Percentiles rank a stretch among this genome's conserved stretches.
These are phyloP conservation scores for Brassica napus DNA, from an alignment of 345 rosid species.

Conservation along the genomic window DNA sequence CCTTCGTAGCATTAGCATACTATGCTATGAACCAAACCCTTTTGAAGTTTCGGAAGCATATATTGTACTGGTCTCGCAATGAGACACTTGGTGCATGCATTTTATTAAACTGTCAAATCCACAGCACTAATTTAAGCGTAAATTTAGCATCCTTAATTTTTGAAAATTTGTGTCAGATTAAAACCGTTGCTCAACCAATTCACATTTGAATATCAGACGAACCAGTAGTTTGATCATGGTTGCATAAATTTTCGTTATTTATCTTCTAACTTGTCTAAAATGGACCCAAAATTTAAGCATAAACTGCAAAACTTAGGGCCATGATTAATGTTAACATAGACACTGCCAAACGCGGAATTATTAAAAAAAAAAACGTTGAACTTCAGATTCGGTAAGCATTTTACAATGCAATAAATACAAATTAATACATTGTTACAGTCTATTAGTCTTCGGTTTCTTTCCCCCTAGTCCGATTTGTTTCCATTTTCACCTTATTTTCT, in stretches of 20 bases:
- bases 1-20: too few species aligned
- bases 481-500: neutral
- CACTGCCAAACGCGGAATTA: conserved; percentile 21
- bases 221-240: neutral
- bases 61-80: too few species aligned
- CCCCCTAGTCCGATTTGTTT: neutral
- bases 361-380: neutral
- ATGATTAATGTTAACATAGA: neutral
- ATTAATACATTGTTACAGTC: conserved; percentile 5
- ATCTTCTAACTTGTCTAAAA: neutral
- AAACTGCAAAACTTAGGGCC: conserved; percentile 6
- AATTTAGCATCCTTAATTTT: neutral
- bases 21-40: too few species aligned
- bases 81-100: neutral
- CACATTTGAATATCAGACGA: neutral
- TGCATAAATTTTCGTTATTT: neutral
- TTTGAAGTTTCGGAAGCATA: too few species aligned
- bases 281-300: conserved; percentile 21
- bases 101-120: neutral
- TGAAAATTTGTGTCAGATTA: neutral
- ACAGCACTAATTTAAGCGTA: neutral
- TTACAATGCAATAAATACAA: conserved; percentile 33
- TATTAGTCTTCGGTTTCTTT: conserved; percentile 15
- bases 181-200: neutral
- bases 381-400: neutral